Base-by-base conservation (phyloP, 2,329 filamentous ascomycete genomes). In the Cordyceps cateniannulata region DNA sequence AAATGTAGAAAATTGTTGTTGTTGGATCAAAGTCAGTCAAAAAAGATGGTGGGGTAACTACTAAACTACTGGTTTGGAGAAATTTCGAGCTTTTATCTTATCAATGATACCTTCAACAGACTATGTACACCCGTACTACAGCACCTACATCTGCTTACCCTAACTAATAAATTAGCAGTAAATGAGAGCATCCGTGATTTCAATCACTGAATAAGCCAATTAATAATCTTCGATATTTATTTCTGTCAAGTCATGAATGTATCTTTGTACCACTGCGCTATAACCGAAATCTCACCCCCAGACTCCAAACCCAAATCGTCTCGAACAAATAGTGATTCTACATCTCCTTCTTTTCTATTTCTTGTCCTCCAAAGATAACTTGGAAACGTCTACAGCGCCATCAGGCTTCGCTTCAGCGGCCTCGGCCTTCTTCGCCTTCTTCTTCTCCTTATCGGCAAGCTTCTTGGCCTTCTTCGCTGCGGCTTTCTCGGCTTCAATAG, bases 401-500 rank as follows among this genome's bases (percentile, higher is more conserved):
- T 53, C 22, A 6, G 49, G 14, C 52, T 61, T 56, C 47, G 32
- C 24, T 2, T 72, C 68, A 20, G 63, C 65, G 3, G 67, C 66
- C 60, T 68, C 68, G 38, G 71, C 73, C 64, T 77, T 76, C 67
- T 73, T 77, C 18, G 75, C 74, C 66, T 76, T 75, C 68, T 77
- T 75, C 35, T 69, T 70, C 60, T 73, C 73, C 72, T 80, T 80
- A 65, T 77, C 75, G 64, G 80, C 76, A 74, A 81, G 81, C 66
- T 81, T 79, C 63, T 74, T 75, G 3, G 76, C 77, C 69, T 81
- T 80, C 71, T 81, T 81, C 2, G 77, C 79, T 4, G 78, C 79
- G 1, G 76, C 76, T 70, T 80, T 80, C 62, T 77, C 76, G 2
- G 77, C 76, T 54, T 77, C 79, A 64, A 81, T 77, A 48, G 84